Base-by-base conservation (phyloP, 2,329 filamentous ascomycete species). In the Colletotrichum orbiculare region DNA sequence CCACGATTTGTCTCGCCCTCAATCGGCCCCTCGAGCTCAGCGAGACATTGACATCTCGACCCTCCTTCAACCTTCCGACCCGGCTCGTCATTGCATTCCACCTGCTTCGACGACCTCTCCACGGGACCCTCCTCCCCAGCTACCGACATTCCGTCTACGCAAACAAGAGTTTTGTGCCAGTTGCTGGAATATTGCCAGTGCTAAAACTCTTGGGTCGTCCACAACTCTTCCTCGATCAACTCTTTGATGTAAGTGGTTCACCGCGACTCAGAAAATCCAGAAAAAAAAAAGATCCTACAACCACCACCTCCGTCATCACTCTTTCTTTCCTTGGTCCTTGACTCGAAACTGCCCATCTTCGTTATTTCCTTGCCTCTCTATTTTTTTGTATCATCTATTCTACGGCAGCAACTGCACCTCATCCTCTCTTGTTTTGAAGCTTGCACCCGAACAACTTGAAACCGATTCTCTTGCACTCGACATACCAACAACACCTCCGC, bases 111-210 rank as follows among this genome's bases (percentile, higher is more conserved):
- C 58, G 48, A n/a, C 66, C 25, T 66, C 63, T 58, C 66, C 66
- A 57, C 62, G 55, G 53, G 66, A 62, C 53, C 53, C 49, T 66
- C 63, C 66, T 58, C 57, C 66, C 55, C 56, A 54, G 65, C 56
- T 64, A 65, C 63, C 65, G 46, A 62, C 57, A 66, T 66, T 63
- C 66, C 66, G 58, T 45, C 41, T 43, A 53, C 10, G 25, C 42
- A 67, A 59, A 66, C 61, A 54, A 56, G 60, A 68, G 53, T 54
- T 52, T 56, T 49, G 15, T 54, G 59, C 60, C 50, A 49, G 67
- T 67, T 68, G 67, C 67, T 68, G 67, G 67, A 68, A 68, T 47
- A 68, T 67, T 68, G 67, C 67, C 67, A 54, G 56, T 67, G 67
- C 65, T 45, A 61, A 67, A 65, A 46, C 65, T 60, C 61, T 54